These are phyloP conservation scores for Neurospora sp. DNA, from an alignment of 495 filamentous ascomycete genomes.

Conservation along the genomic window DNA sequence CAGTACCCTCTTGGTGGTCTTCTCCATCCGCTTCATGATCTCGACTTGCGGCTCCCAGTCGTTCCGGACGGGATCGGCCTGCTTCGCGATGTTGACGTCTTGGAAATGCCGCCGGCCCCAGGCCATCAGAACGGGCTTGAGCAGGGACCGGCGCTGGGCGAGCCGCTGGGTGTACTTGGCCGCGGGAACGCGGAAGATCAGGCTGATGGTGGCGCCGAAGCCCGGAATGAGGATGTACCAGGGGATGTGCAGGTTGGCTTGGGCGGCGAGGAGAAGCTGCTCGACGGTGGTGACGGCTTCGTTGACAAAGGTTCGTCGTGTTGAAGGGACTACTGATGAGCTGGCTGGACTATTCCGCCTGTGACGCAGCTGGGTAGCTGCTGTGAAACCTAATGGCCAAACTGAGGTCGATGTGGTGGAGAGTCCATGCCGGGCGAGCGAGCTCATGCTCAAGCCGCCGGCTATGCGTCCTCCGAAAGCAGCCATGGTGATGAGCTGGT, in stretches of 20 bases:
- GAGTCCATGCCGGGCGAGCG: neutral
- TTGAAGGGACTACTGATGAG: neutral
- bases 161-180: constrained; percentile 41
- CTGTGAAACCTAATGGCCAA: neutral
- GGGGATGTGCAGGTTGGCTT: constrained; percentile 48
- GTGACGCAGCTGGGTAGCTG: neutral
- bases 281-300: constrained; percentile 42
- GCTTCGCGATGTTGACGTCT: constrained; percentile 14
- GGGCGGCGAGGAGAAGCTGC: constrained; percentile 48
- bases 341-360: neutral
- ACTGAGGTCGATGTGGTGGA: neutral
- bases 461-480: neutral
- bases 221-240: constrained; percentile 66
- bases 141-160: constrained; percentile 28
- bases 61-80: neutral
- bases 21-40: constrained; percentile 5
- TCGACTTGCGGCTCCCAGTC: neutral
- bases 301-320: constrained; percentile 22
- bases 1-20: constrained; percentile 29
- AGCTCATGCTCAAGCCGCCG: neutral
- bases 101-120: constrained; percentile 30
- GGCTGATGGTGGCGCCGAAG: constrained; percentile 53
- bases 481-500: neutral
- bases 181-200: constrained; percentile 48
- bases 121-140: constrained; percentile 42